A percentile compares a stretch with the other conserved stretches of the same genome.
These are phyloP conservation scores for Sclerotinia spermophila DNA, from an alignment of 2,329 filamentous ascomycete species.

Conservation along the genomic window DNA sequence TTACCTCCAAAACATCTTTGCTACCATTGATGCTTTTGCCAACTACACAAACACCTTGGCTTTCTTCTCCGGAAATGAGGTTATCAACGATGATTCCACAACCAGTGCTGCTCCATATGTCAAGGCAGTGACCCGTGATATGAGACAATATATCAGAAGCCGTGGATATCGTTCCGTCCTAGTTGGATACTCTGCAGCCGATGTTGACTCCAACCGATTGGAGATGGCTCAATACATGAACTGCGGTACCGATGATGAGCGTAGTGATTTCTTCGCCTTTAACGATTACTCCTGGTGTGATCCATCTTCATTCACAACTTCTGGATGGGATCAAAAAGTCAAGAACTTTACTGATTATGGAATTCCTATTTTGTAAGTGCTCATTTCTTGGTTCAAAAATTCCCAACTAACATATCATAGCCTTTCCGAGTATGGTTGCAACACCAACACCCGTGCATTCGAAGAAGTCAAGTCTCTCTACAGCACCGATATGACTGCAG, in stretches of 20 bases:
- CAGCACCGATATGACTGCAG: slow-evolving; percentile 73
- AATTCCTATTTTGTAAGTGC: slow-evolving; percentile 51
- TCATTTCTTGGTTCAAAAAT: neutral
- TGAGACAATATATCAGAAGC: slow-evolving; percentile 50
- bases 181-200: slow-evolving; percentile 60
- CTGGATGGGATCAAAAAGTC: slow-evolving; percentile 69
- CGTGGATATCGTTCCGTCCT: slow-evolving; percentile 49
- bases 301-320: slow-evolving; percentile 53
- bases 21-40: slow-evolving; percentile 65
- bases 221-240: slow-evolving; percentile 71
- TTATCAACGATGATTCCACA: slow-evolving; percentile 52
- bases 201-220: slow-evolving; percentile 64
- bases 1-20: slow-evolving; percentile 69
- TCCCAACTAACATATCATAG: slow-evolving; percentile 23
- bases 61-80: slow-evolving; percentile 59
- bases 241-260: slow-evolving; percentile 63
- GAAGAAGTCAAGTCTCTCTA: slow-evolving; percentile 77
- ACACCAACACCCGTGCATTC: slow-evolving; percentile 74
- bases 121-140: slow-evolving; percentile 57
- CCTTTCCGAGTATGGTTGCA: slow-evolving; percentile 91
- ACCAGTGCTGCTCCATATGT: slow-evolving; percentile 53
- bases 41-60: slow-evolving; percentile 66
- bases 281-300: slow-evolving; percentile 68
- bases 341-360: slow-evolving; percentile 64
- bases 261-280: slow-evolving; percentile 64